Evolutionary conservation across 805 yeast genomes (phyloP).

Genomic region (Clavispora fructus): DNA sequence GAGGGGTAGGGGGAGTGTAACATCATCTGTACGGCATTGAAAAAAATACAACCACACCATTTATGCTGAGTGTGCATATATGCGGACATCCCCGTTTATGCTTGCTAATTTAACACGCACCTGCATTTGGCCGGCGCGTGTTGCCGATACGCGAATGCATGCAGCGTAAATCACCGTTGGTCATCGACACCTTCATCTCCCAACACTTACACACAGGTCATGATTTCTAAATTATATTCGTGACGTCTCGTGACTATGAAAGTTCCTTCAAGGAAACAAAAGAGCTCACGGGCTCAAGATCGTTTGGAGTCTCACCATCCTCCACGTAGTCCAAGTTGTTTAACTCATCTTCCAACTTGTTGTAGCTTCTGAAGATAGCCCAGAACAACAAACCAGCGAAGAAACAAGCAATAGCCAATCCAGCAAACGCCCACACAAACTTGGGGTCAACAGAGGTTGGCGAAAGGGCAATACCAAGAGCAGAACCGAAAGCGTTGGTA

Average conservation of each 20-base stretch:
- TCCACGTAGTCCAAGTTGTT: slow-evolving; percentile 43
- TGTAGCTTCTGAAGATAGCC: slow-evolving; percentile 51
- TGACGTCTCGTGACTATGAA: neutral
- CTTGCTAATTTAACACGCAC: no score
- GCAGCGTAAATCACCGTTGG: no score
- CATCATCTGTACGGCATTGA: no score
- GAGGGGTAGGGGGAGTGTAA: no score
- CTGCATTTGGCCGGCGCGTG: no score
- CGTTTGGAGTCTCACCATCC: slow-evolving; percentile 3
- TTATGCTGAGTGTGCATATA: no score
- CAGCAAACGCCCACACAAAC: slow-evolving; percentile 63
- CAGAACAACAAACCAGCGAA: slow-evolving; percentile 60
- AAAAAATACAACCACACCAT: no score
- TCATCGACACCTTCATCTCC: no score
- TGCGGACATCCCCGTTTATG: no score
- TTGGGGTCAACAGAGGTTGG: slow-evolving; percentile 66
- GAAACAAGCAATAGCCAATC: slow-evolving; percentile 55
- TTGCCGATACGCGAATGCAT: no score
- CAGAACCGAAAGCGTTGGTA: slow-evolving; percentile 74
- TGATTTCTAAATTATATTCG: neutral
- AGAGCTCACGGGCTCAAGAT: neutral
- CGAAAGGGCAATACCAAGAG: slow-evolving; percentile 67
- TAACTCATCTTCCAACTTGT: slow-evolving; percentile 52
- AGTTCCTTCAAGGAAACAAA: neutral
- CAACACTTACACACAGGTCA: neutral